Evolutionary conservation across 192 early-diverging fungal species (phyloP).

Genomic region (Mortierella antarctica): DNA sequence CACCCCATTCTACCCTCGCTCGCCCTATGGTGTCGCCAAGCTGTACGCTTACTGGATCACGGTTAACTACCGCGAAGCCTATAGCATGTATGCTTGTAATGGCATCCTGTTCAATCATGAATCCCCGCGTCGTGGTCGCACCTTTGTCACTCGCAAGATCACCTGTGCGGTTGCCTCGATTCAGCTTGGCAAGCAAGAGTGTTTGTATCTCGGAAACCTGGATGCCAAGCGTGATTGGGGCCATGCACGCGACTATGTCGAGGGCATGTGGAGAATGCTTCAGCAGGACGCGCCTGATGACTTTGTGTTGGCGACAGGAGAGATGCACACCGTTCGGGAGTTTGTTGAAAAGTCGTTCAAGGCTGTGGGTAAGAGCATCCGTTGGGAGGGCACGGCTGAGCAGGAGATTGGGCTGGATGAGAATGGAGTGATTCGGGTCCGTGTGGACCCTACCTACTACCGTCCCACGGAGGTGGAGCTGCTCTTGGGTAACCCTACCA

Average conservation of each 20-base stretch:
- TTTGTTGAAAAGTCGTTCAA: slow-evolving; percentile 83
- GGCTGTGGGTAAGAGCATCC: slow-evolving; percentile 67
- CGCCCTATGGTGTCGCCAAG: slow-evolving; percentile 86
- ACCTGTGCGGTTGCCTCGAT: slow-evolving; percentile 81
- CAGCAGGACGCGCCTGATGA: slow-evolving; percentile 80
- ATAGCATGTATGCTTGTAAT: slow-evolving; percentile 84
- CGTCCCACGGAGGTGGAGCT: slow-evolving; percentile 84
- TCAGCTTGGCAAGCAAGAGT: slow-evolving; percentile 72
- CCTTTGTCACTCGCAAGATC: slow-evolving; percentile 85
- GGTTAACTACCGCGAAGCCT: slow-evolving; percentile 84
- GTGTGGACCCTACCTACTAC: slow-evolving; percentile 80
- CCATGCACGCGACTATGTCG: slow-evolving; percentile 80
- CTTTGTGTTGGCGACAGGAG: slow-evolving; percentile 82
- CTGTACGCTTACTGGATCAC: slow-evolving; percentile 86
- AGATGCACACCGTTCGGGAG: slow-evolving; percentile 81
- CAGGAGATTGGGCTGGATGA: slow-evolving; percentile 71
- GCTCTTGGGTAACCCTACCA: slow-evolving; percentile 76
- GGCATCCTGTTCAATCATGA: slow-evolving; percentile 85
- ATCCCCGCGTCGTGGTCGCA: slow-evolving; percentile 78
- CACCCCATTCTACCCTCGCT: slow-evolving; percentile 86
- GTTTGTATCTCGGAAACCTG: slow-evolving; percentile 79
- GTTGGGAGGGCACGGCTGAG: slow-evolving; percentile 74
- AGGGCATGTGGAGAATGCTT: slow-evolving; percentile 88
- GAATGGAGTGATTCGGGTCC: slow-evolving; percentile 64
- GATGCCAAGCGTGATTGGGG: slow-evolving; percentile 87